Evolutionary conservation across 495 filamentous ascomycete genomes (phyloP).

Genomic region (Podospora pseudopauciseta): DNA sequence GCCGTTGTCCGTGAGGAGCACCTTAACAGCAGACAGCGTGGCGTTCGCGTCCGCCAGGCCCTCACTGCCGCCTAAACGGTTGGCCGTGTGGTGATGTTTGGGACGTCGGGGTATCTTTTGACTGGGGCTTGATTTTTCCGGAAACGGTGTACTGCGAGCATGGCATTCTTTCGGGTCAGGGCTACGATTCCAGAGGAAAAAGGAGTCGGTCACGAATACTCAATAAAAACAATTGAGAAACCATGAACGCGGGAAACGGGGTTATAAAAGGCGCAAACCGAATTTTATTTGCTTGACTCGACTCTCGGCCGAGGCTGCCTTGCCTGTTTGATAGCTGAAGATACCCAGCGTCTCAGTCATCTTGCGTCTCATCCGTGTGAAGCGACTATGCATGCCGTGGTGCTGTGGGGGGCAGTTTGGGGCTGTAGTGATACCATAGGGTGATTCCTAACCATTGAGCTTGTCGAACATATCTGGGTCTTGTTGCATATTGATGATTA

Average conservation of each 20-base stretch:
- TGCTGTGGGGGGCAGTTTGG: background rate
- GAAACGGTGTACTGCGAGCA: constrained; percentile 41
- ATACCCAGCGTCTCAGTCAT: constrained; percentile 14
- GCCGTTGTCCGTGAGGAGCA: constrained; percentile 58
- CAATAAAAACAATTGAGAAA: constrained; percentile 37
- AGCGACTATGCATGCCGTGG: background rate
- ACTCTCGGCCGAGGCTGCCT: constrained; percentile 12
- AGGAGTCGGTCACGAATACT: constrained; percentile 38
- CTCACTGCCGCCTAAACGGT: constrained; percentile 70
- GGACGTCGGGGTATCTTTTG: constrained; percentile 28
- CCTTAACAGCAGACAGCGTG: constrained; percentile 85
- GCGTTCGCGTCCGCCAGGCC: constrained; percentile 67
- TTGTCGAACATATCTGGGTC: background rate
- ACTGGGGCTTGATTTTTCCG: constrained; percentile 39
- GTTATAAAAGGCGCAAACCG: constrained; percentile 23
- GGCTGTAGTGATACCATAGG: background rate
- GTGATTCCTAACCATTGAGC: background rate
- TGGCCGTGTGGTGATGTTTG: constrained; percentile 20
- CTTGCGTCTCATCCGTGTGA: background rate
- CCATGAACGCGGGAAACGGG: constrained; percentile 21
- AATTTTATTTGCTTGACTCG: constrained; percentile 24
- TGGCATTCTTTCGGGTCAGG: constrained; percentile 41
- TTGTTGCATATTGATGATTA: background rate
- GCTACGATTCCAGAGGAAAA: constrained; percentile 37
- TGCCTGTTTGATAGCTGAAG: constrained; percentile 20